Conservation (phyloP, 192 early-diverging fungal genomes). For the Coemansia sp. region DNA sequence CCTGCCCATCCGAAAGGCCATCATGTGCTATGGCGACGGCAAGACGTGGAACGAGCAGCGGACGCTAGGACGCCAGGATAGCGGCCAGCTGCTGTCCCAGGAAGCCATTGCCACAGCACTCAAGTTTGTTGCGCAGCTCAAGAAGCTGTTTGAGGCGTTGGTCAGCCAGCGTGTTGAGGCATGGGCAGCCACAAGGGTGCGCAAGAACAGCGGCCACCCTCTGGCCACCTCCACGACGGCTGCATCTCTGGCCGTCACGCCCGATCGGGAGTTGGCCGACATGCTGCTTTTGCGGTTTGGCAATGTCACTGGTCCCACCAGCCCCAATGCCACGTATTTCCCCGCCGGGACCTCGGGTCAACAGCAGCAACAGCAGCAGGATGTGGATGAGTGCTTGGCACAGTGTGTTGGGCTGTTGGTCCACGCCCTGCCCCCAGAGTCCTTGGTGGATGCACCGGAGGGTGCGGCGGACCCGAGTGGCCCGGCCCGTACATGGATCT, state of each 20-base stretch:
- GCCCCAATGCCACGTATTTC: background rate
- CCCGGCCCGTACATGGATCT: conserved; percentile 29
- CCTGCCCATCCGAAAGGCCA: conserved; percentile 53
- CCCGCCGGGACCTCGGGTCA: background rate
- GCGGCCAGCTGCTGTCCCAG: conserved; percentile 8
- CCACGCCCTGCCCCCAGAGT: conserved; percentile 52
- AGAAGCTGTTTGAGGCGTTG: conserved; percentile 50
- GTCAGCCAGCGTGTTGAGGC: conserved; percentile 16
- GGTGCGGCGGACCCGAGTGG: background rate
- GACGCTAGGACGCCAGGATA: conserved; percentile 27
- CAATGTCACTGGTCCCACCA: conserved; percentile 2
- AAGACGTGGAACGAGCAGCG: conserved; percentile 41
- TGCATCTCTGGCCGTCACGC: conserved; percentile 44
- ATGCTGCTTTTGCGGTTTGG: conserved; percentile 52
- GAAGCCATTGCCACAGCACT: conserved; percentile 23
- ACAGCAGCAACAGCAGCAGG: conserved; percentile 53
- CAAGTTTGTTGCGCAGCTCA: conserved; percentile 49
- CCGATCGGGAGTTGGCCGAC: conserved; percentile 53
- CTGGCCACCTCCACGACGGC: conserved; percentile 10
- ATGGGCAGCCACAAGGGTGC: conserved; percentile 20
- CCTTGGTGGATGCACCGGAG: conserved; percentile 6
- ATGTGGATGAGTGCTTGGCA: conserved; percentile 71
- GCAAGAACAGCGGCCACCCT: conserved; percentile 29
- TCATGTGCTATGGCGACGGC: conserved; percentile 46
- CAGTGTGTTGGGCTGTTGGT: conserved; percentile 59